A percentile compares a stretch with the other conserved stretches of the same genome.
Evolutionary conservation across 73 alveolate species (phyloP).

Genomic region (Paramecium sonneborni): DNA sequence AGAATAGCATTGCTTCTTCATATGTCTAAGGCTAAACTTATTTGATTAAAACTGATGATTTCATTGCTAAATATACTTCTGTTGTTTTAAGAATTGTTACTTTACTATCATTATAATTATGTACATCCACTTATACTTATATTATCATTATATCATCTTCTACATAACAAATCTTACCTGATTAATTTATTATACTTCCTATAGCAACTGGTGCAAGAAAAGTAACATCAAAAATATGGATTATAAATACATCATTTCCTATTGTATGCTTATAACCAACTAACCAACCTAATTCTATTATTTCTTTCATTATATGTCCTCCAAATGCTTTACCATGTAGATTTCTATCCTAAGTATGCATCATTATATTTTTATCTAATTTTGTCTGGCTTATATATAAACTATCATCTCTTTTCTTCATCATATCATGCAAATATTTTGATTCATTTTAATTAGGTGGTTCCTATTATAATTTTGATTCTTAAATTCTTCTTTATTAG

Average conservation of each 20-base stretch:
- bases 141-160: conserved; percentile 41
- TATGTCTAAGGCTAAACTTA: background rate
- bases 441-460: conserved; percentile 17
- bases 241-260: background rate
- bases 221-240: conserved; percentile 28
- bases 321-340: conserved; percentile 55
- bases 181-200: background rate
- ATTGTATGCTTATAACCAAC: conserved; percentile 51
- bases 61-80: conserved; percentile 42
- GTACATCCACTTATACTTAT: conserved; percentile 51
- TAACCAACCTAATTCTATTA: conserved; percentile 34
- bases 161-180: background rate
- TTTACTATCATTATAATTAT: background rate
- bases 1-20: conserved; percentile 30
- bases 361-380: background rate
- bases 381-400: background rate
- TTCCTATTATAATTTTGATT: background rate
- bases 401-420: background rate
- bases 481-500: conserved; percentile 28
- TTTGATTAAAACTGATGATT: background rate
- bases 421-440: conserved; percentile 5
- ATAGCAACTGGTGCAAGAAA: conserved; percentile 37
- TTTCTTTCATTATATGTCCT: conserved; percentile 48
- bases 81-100: background rate
- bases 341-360: conserved; percentile 25